Evolutionary conservation across 257 asterid genomes (phyloP), one percentile per base, ranked within the genome.

Genomic region (Fraxinus pennsylvanica): DNA sequence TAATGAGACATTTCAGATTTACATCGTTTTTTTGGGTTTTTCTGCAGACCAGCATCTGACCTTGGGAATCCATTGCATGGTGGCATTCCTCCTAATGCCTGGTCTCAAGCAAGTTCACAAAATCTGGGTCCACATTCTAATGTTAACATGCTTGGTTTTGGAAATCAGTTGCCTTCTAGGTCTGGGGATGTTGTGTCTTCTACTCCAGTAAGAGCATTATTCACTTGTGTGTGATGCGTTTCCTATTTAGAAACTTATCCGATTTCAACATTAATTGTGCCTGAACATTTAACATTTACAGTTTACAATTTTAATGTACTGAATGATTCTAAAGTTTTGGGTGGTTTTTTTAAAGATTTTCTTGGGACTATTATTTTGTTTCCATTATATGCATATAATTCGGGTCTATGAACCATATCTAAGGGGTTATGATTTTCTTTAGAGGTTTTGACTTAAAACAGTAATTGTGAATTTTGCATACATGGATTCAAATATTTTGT

Each of bases 91-190:
- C 82, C 92, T 50, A 87, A 85, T 83, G 83, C 94, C 50, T 94
- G 96, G 97, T 91, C 88, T 61, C 89, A 91, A 30, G 78, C 76
- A 81, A 88, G 88, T 79, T 89, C 90, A 3, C 91, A 89, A 76
- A 86, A 85, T 76, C 32, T 81, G 36, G 91, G 90, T 74, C 88
- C 85, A 29, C 82, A 89, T 72, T 75, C 88, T 75, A 89, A 83
- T 84, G 81, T 83, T 81, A 88, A 86, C 67, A 78, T 86, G 75
- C 96, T 84, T 65, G 86, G 86, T 75, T 86, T 85, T 79, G 89
- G 85, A 68, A 89, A 80, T 82, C 93, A 90, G 84, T 85, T 88
- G 74, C 90, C 82, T 70, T 84, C 86, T 78, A 86, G 90, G 71
- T 61, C 94, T 25, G 88, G 85, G 75, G 92, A 82, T 82, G 77